These are phyloP conservation scores for Lactarius sanguifluus DNA, from an alignment of 768 basidiomycete species.

Conservation along the genomic window DNA sequence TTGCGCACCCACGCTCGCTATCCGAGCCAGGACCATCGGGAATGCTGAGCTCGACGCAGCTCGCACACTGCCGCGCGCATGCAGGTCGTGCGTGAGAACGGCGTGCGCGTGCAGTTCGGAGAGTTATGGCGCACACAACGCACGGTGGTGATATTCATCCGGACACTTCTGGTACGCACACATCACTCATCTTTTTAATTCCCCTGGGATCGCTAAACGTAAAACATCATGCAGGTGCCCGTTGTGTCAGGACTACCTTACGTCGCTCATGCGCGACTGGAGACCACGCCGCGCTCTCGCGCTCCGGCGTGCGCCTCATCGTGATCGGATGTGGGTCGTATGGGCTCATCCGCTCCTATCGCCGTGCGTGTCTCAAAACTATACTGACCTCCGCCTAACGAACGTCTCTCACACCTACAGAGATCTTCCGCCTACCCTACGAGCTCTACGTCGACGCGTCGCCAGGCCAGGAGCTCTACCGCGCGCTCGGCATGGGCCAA, in stretches of 20 bases:
- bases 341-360: slow-evolving; percentile 74
- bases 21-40: slow-evolving; percentile 45
- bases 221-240: slow-evolving; percentile 56
- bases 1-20: slow-evolving; percentile 19
- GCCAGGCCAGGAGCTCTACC: slow-evolving; percentile 54
- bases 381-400: not conserved
- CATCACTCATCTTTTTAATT: not conserved
- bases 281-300: slow-evolving; percentile 46
- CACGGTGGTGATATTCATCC: slow-evolving; percentile 80
- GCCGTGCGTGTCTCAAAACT: slow-evolving; percentile 42
- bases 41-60: slow-evolving; percentile 53
- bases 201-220: slow-evolving; percentile 16
- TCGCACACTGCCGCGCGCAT: slow-evolving; percentile 62
- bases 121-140: slow-evolving; percentile 56
- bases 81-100: slow-evolving; percentile 65
- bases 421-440: slow-evolving; percentile 72
- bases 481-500: slow-evolving; percentile 72
- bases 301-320: slow-evolving; percentile 57
- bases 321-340: slow-evolving; percentile 79
- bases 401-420: slow-evolving; percentile 32
- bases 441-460: slow-evolving; percentile 79
- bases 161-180: slow-evolving; percentile 73
- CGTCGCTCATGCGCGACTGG: slow-evolving; percentile 56
- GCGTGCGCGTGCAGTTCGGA: slow-evolving; percentile 64
- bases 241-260: slow-evolving; percentile 85